Evolutionary conservation across 2,329 filamentous ascomycete species (phyloP).

Genomic region (Xylaria sp.): DNA sequence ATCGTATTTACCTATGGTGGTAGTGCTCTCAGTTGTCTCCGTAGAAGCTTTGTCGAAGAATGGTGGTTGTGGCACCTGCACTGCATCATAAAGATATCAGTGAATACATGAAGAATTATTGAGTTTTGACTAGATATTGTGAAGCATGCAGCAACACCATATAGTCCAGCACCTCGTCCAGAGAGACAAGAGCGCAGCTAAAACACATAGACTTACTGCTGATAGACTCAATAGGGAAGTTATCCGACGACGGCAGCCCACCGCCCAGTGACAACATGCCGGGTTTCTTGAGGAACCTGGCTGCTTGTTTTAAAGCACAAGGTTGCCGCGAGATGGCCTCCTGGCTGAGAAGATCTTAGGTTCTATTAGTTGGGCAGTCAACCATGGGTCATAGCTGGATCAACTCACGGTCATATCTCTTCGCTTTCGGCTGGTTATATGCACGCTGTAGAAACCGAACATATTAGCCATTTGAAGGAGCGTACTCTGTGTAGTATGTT

Average conservation of each 20-base stretch:
- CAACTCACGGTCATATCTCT: constrained; percentile 83
- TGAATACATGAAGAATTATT: not conserved
- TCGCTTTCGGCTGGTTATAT: constrained; percentile 77
- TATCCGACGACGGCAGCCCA: constrained; percentile 86
- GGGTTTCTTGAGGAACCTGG: constrained; percentile 80
- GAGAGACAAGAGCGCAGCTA: not conserved
- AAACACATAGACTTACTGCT: constrained; percentile 50
- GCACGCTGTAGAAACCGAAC: constrained; percentile 51
- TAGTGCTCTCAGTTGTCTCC: constrained; percentile 49
- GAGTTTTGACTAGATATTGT: not conserved
- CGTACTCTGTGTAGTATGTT: not conserved
- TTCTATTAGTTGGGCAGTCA: constrained; percentile 22
- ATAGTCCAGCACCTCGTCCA: not conserved
- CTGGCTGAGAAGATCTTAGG: constrained; percentile 65
- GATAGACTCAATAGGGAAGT: constrained; percentile 90
- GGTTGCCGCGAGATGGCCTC: constrained; percentile 71
- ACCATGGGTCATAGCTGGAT: too few species aligned
- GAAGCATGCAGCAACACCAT: not conserved
- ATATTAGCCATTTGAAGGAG: constrained; percentile 34
- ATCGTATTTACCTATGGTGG: constrained; percentile 86
- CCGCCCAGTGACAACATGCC: constrained; percentile 93
- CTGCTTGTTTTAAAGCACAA: constrained; percentile 84
- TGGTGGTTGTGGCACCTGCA: constrained; percentile 30
- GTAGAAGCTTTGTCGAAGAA: constrained; percentile 28
- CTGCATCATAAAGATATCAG: constrained; percentile 27